These are phyloP conservation scores for Lepiota subincarnata DNA, from an alignment of 768 basidiomycete genomes.

Conservation along the genomic window DNA sequence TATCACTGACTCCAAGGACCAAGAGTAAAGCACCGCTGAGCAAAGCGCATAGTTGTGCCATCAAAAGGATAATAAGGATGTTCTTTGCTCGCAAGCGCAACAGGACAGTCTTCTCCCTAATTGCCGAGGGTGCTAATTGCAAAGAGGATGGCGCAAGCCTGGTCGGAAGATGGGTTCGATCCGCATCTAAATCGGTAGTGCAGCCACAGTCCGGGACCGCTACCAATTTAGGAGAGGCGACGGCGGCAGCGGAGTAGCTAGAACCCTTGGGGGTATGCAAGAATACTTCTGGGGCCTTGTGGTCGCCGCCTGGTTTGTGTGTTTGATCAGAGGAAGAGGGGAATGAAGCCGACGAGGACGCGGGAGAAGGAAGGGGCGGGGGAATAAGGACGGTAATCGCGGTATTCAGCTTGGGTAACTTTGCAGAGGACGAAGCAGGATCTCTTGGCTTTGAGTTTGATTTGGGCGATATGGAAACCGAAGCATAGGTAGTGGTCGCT, in stretches of 20 bases:
- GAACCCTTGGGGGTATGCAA: background rate
- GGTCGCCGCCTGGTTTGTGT: background rate
- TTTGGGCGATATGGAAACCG: background rate
- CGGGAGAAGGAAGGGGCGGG: conserved; percentile 8
- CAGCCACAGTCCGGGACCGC: background rate
- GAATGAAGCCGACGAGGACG: conserved; percentile 6
- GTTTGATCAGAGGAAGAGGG: conserved; percentile 7
- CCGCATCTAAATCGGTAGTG: background rate
- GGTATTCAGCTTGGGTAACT: conserved; percentile 4
- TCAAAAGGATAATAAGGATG: background rate
- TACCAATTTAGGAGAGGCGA: background rate
- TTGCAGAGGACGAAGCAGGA: background rate
- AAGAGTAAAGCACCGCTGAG: conserved; percentile 1
- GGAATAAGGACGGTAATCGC: conserved; percentile 4
- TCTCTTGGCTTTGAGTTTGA: background rate
- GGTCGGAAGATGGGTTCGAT: background rate
- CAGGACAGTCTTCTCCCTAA: background rate
- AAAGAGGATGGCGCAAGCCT: background rate
- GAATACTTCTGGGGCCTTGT: background rate
- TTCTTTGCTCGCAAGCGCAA: background rate
- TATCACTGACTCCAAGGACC: background rate
- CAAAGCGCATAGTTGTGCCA: background rate
- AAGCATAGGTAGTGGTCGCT: background rate
- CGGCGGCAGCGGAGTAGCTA: background rate
- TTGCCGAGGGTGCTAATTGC: background rate